Conservation (phyloP, 257 asterid genomes). For the Scutellaria barbata region DNA sequence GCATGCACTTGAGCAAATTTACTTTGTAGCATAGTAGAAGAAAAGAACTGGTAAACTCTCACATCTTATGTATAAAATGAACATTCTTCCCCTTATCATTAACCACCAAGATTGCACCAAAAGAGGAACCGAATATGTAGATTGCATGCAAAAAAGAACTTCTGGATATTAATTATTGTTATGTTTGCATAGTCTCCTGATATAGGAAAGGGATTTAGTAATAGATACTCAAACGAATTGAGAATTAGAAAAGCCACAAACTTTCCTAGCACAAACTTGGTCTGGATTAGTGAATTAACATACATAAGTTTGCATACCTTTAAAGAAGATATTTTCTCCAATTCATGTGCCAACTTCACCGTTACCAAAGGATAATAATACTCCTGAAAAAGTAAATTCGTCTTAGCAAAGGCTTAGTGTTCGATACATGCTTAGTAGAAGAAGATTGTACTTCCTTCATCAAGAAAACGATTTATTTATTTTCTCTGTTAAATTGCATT, state of each 20-base stretch:
- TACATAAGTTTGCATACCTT: slow-evolving; percentile 59
- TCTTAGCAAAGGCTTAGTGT: slow-evolving; percentile 13
- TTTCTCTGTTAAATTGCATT: slow-evolving; percentile 13
- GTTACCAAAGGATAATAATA: slow-evolving; percentile 62
- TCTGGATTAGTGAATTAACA: not conserved
- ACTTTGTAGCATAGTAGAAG: not conserved
- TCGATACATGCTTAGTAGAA: slow-evolving; percentile 20
- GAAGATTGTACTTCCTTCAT: slow-evolving; percentile 22
- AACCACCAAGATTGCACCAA: slow-evolving; percentile 18
- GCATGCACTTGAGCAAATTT: slow-evolving; percentile 13
- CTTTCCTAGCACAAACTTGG: slow-evolving; percentile 14
- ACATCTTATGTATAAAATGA: slow-evolving; percentile 23
- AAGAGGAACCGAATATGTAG: slow-evolving; percentile 10
- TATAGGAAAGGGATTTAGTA: not conserved
- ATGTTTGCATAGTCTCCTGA: slow-evolving; percentile 12
- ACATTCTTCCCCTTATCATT: slow-evolving; percentile 13
- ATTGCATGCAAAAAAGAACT: slow-evolving; percentile 10
- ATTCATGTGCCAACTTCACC: slow-evolving; percentile 76
- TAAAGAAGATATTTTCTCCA: slow-evolving; percentile 73
- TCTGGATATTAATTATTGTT: slow-evolving; percentile 1
- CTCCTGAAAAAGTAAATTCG: slow-evolving; percentile 53
- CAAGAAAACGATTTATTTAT: not conserved
- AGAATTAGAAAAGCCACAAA: slow-evolving; percentile 1
- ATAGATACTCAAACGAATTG: slow-evolving; percentile 22
- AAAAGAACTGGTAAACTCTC: slow-evolving; percentile 1